Percentiles rank a stretch among this genome's conserved stretches.
These are phyloP conservation scores for Fimicolochytrium jonesii DNA, from an alignment of 192 early-diverging fungal species.

Conservation along the genomic window DNA sequence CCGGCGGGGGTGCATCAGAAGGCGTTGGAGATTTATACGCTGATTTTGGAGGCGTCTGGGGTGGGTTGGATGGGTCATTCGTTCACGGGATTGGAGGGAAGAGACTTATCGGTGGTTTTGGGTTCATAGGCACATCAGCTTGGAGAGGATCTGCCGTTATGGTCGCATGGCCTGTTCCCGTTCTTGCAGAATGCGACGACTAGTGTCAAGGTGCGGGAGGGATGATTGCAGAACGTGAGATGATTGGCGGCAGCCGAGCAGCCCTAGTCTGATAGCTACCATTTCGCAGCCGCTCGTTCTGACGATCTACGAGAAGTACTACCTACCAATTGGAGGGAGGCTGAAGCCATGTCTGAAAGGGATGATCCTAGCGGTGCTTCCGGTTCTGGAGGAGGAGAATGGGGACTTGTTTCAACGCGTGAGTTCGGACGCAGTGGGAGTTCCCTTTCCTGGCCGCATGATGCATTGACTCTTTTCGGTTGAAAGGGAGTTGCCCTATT, in stretches of 20 bases:
- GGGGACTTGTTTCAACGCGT: conserved; percentile 79
- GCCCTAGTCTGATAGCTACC: background rate
- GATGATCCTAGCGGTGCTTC: conserved; percentile 74
- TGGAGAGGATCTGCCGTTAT: conserved; percentile 75
- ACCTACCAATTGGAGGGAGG: conserved; percentile 65
- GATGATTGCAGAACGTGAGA: background rate
- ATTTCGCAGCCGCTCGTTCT: conserved; percentile 68
- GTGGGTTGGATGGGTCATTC: too few relatives aligned
- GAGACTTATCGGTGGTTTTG: background rate
- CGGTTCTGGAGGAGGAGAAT: conserved; percentile 84
- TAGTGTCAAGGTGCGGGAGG: conserved; percentile 56
- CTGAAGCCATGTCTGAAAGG: conserved; percentile 75
- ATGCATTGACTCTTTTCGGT: too few relatives aligned
- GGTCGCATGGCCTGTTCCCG: conserved; percentile 86
- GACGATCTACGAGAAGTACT: conserved; percentile 67
- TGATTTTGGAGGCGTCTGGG: conserved; percentile 58
- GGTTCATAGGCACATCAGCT: conserved; percentile 60
- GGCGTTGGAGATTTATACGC: conserved; percentile 79
- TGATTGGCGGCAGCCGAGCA: too few relatives aligned
- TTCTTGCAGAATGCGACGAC: conserved; percentile 82
- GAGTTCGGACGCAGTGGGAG: too few relatives aligned
- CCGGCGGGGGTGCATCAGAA: conserved; percentile 95
- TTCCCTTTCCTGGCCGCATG: too few relatives aligned
- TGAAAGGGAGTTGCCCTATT: conserved; percentile 50
- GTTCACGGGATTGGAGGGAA: too few relatives aligned